Evolutionary conservation across 2,329 filamentous ascomycete genomes (phyloP).

Genomic region (Pseudogymnoascus sp.): DNA sequence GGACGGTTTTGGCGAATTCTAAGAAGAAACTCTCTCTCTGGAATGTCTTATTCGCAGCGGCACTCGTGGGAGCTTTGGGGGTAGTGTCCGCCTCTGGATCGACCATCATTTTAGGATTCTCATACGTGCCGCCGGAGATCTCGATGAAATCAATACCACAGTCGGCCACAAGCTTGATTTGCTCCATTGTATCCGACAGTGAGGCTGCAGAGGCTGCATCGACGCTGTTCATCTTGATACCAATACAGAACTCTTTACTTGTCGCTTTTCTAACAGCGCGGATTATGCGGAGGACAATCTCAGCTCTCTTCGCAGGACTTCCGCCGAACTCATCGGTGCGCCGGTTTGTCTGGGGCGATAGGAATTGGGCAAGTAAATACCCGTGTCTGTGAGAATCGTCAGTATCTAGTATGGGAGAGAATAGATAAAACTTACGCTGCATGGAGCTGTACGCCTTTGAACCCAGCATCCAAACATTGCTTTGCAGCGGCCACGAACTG

Average conservation of each 20-base stretch:
- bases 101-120: constrained; percentile 41
- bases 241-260: constrained; percentile 40
- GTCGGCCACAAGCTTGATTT: constrained; percentile 45
- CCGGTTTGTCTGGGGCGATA: constrained; percentile 61
- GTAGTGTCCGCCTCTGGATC: constrained; percentile 13
- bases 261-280: constrained; percentile 46
- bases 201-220: constrained; percentile 40
- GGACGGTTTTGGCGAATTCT: constrained; percentile 53
- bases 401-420: not conserved
- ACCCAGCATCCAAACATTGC: constrained; percentile 43
- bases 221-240: constrained; percentile 51
- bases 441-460: constrained; percentile 49
- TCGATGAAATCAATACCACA: constrained; percentile 61
- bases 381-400: constrained; percentile 47
- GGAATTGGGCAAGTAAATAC: constrained; percentile 65
- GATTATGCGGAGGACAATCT: constrained; percentile 60
- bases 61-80: constrained; percentile 6
- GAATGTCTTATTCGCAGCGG: constrained; percentile 39
- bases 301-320: constrained; percentile 61
- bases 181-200: constrained; percentile 50
- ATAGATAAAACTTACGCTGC: constrained; percentile 36
- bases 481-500: constrained; percentile 49
- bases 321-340: constrained; percentile 65
- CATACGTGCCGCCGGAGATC: constrained; percentile 57
- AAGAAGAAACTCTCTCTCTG: constrained; percentile 63